Base-by-base conservation (phyloP, 1,139 yeast genomes). In the Yamadazyma buinensis region DNA sequence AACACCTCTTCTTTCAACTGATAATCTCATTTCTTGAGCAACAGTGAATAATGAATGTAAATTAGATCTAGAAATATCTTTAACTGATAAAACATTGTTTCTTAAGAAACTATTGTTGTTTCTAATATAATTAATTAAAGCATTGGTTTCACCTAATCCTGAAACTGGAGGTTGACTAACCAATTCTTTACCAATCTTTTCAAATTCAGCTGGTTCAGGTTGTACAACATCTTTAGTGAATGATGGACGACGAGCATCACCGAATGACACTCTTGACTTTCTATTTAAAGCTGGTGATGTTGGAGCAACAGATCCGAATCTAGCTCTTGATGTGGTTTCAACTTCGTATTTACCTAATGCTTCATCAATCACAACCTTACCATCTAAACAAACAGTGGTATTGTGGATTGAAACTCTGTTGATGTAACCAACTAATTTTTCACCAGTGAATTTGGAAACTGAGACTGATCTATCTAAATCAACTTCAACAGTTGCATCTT, bases 21-120 rank as follows among this genome's bases (percentile, higher is more conserved):
- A 95, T 47, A 92, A 75, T 64, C 97, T 80, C 90, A 94, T 83
- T 67, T 94, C 98, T 69, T 92, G 97, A 25, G 98, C 98, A 52
- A 92, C 92, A 22, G 96, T 84, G 68, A 94, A 94, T 58, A 94
- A 72, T 19, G 88, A 76, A 60, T 92, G 98, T 61, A 94, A 73
- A 57, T 92, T 95, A 39, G 87, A 71, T 65, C 97, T 81, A 43
- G 77, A 72, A 58, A 92, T 82, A 55, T 88, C 92, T 55, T 80
- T 80, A 33, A 94, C 97, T 28, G 97, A 86, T 49, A 87, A 70
- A 39, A 94, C 82, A 40, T 92, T 84, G 61, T 82, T 82, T 58
- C 95, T 79, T 58, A 87, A 72, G 77, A 90, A 92, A 43, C 95
- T 86, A 61, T 90, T 90, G 68, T 84, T 77, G 49, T 73, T 64